Conservation (phyloP, 768 basidiomycete genomes). For the Russula earlei region DNA sequence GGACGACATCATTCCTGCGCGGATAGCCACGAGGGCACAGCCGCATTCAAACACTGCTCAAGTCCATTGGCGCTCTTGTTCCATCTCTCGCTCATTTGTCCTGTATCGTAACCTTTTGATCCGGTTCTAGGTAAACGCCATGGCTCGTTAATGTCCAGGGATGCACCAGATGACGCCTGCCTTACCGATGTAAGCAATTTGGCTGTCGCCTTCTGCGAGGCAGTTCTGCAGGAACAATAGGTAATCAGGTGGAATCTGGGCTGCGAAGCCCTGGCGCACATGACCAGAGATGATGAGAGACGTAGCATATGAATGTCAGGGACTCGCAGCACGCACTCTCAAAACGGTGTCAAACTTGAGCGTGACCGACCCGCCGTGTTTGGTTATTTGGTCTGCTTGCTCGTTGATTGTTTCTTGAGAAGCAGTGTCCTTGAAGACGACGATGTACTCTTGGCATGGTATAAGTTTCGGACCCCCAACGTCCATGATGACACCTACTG, state of each 20-base stretch:
- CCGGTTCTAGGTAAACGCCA: constrained; percentile 31
- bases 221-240: constrained; percentile 29
- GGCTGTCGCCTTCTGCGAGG: constrained; percentile 20
- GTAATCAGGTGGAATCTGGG: constrained; percentile 28
- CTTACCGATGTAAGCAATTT: constrained; percentile 42
- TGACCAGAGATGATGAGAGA: not conserved
- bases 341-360: constrained; percentile 28
- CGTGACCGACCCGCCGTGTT: constrained; percentile 37
- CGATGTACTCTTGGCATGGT: constrained; percentile 37
- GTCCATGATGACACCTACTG: constrained; percentile 13
- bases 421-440: constrained; percentile 44
- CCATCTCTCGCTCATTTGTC: not conserved
- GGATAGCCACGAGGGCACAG: not conserved
- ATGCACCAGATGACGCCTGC: not conserved
- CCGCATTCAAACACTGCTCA: not conserved
- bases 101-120: constrained; percentile 35
- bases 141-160: not conserved
- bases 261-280: constrained; percentile 35
- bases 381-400: constrained; percentile 31
- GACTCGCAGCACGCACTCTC: not conserved
- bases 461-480: constrained; percentile 9
- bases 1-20: not conserved
- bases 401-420: constrained; percentile 33
- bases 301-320: not conserved
- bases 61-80: not conserved